Evolutionary conservation across 768 basidiomycete genomes (phyloP).

Genomic region (Termitomyces sp.): DNA sequence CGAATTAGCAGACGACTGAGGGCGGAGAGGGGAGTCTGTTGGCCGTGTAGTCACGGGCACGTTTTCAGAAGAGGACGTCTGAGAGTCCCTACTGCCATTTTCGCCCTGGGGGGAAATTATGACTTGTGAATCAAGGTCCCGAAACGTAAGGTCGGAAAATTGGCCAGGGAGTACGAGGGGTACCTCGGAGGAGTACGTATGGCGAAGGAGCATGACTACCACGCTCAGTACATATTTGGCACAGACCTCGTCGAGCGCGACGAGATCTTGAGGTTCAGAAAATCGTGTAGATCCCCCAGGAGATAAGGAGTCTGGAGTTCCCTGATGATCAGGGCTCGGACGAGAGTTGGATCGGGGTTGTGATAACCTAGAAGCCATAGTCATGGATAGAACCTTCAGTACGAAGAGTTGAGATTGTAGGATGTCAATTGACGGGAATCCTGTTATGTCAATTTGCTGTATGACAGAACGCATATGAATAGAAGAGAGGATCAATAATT

Average conservation of each 20-base stretch:
- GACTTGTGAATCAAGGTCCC: slow-evolving; percentile 57
- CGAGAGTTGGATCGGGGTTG: slow-evolving; percentile 38
- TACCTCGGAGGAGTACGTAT: slow-evolving; percentile 54
- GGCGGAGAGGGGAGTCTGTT: slow-evolving; percentile 24
- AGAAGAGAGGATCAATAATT: not conserved
- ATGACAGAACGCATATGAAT: not conserved
- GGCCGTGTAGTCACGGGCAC: slow-evolving; percentile 1
- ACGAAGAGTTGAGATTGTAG: slow-evolving; percentile 86
- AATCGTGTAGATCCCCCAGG: slow-evolving; percentile 24
- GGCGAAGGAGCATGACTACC: slow-evolving; percentile 77
- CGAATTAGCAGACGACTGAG: slow-evolving; percentile 38
- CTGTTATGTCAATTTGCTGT: slow-evolving; percentile 51
- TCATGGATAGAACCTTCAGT: slow-evolving; percentile 73
- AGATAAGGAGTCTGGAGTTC: slow-evolving; percentile 34
- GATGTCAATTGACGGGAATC: slow-evolving; percentile 57
- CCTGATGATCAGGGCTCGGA: slow-evolving; percentile 30
- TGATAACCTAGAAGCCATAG: slow-evolving; percentile 76
- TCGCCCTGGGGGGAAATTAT: slow-evolving; percentile 30
- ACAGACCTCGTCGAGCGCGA: slow-evolving; percentile 75
- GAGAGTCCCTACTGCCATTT: slow-evolving; percentile 9
- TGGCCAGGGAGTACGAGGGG: slow-evolving; percentile 53
- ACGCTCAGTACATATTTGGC: slow-evolving; percentile 79
- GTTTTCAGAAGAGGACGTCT: slow-evolving; percentile 6
- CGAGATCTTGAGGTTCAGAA: slow-evolving; percentile 50
- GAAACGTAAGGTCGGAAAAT: slow-evolving; percentile 59